A percentile compares a stretch with the other conserved stretches of the same genome.
These are phyloP conservation scores for Neurospora sp. DNA, from an alignment of 495 filamentous ascomycete species.

Conservation along the genomic window DNA sequence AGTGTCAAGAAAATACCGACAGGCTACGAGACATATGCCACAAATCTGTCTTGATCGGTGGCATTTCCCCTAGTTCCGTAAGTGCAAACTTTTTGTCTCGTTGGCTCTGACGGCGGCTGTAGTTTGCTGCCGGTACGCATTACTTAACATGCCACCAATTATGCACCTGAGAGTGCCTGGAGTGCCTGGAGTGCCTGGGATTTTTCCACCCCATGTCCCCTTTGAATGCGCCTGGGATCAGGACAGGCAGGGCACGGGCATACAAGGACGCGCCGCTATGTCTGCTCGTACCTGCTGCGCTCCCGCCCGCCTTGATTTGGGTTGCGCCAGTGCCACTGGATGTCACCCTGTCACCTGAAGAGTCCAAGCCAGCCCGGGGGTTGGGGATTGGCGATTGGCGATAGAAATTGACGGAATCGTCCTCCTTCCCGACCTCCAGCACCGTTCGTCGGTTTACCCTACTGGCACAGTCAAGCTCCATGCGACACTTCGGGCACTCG, in stretches of 20 bases:
- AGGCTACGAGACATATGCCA: not conserved
- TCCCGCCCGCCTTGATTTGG: not conserved
- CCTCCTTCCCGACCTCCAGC: not conserved
- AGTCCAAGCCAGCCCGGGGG: not conserved
- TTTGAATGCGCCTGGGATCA: not conserved
- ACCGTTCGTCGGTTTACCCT: not conserved
- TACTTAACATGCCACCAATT: not conserved
- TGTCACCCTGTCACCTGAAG: not conserved
- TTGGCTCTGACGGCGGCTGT: not conserved
- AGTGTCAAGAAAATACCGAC: not conserved
- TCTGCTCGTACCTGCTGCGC: not conserved
- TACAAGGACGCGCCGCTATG: not conserved
- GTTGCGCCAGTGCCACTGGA: not conserved
- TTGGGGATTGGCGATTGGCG: not conserved
- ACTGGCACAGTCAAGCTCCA: not conserved
- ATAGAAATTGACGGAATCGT: not conserved
- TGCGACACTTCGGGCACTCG: slow-evolving; percentile 1
- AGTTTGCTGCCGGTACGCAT: not conserved
- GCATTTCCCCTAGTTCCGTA: not conserved
- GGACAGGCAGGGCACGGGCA: not conserved
- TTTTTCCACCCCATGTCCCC: not conserved
- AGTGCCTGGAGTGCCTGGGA: not conserved
- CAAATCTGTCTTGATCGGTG: not conserved
- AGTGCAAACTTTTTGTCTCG: not conserved
- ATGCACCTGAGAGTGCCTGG: not conserved